These are phyloP conservation scores for Alternaria hordeiaustralica DNA, from an alignment of 2,329 filamentous ascomycete species.

Conservation along the genomic window DNA sequence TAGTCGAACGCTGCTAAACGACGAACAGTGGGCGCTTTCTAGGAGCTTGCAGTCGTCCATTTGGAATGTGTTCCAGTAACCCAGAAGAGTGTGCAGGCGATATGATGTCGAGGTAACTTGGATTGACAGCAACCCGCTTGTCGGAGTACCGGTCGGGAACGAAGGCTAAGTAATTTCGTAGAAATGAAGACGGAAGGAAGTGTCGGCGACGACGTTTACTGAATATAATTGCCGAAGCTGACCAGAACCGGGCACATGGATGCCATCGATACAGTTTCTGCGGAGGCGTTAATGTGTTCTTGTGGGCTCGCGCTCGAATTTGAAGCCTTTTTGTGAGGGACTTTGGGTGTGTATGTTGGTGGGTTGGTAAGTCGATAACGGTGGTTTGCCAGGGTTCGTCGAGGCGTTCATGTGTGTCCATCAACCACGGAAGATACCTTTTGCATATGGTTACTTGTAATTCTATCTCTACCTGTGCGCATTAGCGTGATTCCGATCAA, in stretches of 20 bases:
- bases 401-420: neutral
- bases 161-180: neutral
- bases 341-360: neutral
- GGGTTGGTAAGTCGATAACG: neutral
- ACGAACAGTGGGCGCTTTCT: neutral
- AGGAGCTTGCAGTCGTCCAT: neutral
- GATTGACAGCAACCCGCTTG: slow-evolving; percentile 13
- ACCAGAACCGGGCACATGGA: neutral
- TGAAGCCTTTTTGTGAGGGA: neutral
- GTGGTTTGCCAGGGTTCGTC: neutral
- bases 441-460: neutral
- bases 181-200: neutral
- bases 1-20: neutral
- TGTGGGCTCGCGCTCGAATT: neutral
- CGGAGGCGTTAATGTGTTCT: neutral
- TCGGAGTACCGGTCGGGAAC: slow-evolving; percentile 7
- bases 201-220: neutral
- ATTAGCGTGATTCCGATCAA: neutral
- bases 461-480: neutral
- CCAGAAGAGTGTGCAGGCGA: neutral
- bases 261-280: neutral
- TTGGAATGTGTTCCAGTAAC: neutral
- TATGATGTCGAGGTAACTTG: slow-evolving; percentile 19
- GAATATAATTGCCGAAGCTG: neutral
- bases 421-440: neutral